Percentiles rank a stretch among this genome's conserved stretches.
phyloP scores from a whole-genome alignment of 2,329 filamentous ascomycete genomes.

The Myriosclerotinia curreyana region DNA sequence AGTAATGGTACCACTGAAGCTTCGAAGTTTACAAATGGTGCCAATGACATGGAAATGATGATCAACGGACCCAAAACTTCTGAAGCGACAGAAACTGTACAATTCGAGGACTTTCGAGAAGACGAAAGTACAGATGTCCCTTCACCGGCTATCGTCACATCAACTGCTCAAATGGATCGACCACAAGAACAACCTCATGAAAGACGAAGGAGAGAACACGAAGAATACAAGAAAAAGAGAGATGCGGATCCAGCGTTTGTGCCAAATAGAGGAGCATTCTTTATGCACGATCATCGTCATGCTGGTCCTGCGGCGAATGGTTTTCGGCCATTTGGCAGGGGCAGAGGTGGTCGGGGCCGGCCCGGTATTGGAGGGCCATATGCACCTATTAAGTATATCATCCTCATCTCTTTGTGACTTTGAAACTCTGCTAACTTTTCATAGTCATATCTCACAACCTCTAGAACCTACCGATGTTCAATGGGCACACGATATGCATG shows the following conservation, averaged over 20 bases:
- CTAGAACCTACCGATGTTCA: constrained; percentile 63
- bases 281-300: constrained; percentile 91
- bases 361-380: constrained; percentile 55
- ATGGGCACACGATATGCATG: constrained; percentile 96
- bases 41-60: constrained; percentile 56
- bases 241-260: constrained; percentile 92
- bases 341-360: constrained; percentile 55
- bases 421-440: constrained; percentile 31
- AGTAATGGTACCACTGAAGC: constrained; percentile 39
- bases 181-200: constrained; percentile 61
- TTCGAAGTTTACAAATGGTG: constrained; percentile 43
- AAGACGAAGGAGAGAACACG: constrained; percentile 77
- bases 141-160: constrained; percentile 39
- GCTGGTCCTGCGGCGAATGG: constrained; percentile 74
- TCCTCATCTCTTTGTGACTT: constrained; percentile 24
- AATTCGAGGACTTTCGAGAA: constrained; percentile 39
- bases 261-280: constrained; percentile 90
- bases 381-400: constrained; percentile 61
- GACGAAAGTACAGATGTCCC: constrained; percentile 33
- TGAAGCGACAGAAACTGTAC: constrained; percentile 32
- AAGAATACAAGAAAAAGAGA: constrained; percentile 83
- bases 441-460: constrained; percentile 47
- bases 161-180: constrained; percentile 43
- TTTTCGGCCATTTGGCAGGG: constrained; percentile 68
- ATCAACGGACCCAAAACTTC: constrained; percentile 47